Evolutionary conservation across 1,139 yeast species (phyloP).

Genomic region (Petasospora fabianii): DNA sequence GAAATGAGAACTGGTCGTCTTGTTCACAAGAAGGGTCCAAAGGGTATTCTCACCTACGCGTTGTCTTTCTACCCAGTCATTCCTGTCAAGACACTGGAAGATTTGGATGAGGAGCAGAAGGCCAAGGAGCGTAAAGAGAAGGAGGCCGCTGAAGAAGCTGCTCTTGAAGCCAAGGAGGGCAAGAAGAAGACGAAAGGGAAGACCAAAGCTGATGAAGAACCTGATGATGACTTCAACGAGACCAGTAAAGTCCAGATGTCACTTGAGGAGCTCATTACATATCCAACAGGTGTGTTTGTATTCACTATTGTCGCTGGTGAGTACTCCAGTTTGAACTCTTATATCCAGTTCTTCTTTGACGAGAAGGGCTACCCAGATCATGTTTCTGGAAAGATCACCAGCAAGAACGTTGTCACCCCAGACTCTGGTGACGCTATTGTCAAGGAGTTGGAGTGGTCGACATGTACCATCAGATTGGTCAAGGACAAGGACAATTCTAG

Average conservation of each 20-base stretch:
- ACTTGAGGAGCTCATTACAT: slow-evolving; percentile 56
- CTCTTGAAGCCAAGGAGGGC: slow-evolving; percentile 23
- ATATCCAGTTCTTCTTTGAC: slow-evolving; percentile 73
- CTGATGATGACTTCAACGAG: slow-evolving; percentile 37
- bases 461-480: slow-evolving; percentile 56
- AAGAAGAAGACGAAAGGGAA: slow-evolving; percentile 29
- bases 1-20: slow-evolving; percentile 58
- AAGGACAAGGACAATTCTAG: slow-evolving; percentile 51
- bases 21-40: slow-evolving; percentile 70
- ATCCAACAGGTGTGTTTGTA: slow-evolving; percentile 74
- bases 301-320: slow-evolving; percentile 60
- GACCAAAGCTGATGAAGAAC: slow-evolving; percentile 36
- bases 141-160: slow-evolving; percentile 31
- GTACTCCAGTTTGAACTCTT: slow-evolving; percentile 50
- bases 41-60: slow-evolving; percentile 72
- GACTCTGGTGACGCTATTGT: slow-evolving; percentile 70
- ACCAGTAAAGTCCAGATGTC: slow-evolving; percentile 54
- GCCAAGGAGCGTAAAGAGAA: slow-evolving; percentile 30
- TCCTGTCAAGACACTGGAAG: slow-evolving; percentile 75
- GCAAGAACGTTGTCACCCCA: slow-evolving; percentile 43
- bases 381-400: slow-evolving; percentile 46
- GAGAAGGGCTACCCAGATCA: slow-evolving; percentile 62
- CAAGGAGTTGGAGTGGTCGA: slow-evolving; percentile 75
- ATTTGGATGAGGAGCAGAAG: slow-evolving; percentile 50
- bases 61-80: slow-evolving; percentile 79